Evolutionary conservation across 139 green algal species (phyloP).

Genomic region (Dunaliella sp.): DNA sequence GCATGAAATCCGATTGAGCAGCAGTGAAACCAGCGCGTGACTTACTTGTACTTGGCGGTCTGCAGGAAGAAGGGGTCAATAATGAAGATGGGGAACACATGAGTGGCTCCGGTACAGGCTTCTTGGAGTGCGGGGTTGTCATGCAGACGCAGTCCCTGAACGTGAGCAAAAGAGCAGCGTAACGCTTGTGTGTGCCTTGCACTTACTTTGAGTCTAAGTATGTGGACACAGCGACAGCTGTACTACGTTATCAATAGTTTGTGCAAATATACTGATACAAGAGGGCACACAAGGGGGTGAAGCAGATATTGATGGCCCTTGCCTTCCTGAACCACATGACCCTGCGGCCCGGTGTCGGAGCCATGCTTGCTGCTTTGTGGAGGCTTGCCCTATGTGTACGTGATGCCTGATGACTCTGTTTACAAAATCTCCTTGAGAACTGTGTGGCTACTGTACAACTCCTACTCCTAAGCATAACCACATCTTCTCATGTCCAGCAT

Average conservation of each 20-base stretch:
- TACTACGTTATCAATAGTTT: background rate
- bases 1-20: too few relatives aligned
- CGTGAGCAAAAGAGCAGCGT: too few relatives aligned
- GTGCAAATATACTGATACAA: too few relatives aligned
- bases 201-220: background rate
- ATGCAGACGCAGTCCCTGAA: constrained; percentile 80
- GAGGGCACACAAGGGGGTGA: too few relatives aligned
- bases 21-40: background rate
- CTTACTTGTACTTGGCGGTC: constrained; percentile 47
- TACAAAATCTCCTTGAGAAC: too few relatives aligned
- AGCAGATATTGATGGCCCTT: background rate
- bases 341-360: background rate
- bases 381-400: too few relatives aligned
- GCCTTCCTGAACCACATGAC: constrained; percentile 18
- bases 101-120: constrained; percentile 45
- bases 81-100: constrained; percentile 82
- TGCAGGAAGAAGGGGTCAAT: constrained; percentile 78
- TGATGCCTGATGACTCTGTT: too few relatives aligned
- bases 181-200: too few relatives aligned
- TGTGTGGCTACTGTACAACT: too few relatives aligned
- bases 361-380: background rate
- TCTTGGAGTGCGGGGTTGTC: constrained; percentile 86
- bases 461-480: too few relatives aligned
- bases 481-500: too few relatives aligned
- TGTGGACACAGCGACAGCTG: background rate